phyloP scores from a whole-genome alignment of 2,329 filamentous ascomycete species.

The Colletotrichum neosansevieriae region DNA sequence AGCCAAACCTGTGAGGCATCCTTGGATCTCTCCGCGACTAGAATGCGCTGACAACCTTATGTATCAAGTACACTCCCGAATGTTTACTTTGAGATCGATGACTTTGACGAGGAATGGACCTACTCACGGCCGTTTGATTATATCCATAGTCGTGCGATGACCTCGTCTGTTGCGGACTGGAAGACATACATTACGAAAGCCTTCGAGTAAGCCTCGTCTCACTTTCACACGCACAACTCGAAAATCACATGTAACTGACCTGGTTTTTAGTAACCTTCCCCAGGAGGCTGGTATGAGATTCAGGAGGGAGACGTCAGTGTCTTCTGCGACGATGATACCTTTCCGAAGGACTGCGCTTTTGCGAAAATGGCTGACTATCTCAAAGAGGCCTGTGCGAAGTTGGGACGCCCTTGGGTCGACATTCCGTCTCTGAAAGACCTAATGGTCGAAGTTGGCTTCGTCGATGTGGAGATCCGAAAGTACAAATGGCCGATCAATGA shows the following conservation, averaged over 20 bases:
- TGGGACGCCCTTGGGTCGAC: slow-evolving; percentile 45
- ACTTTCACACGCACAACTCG: not conserved
- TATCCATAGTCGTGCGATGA: slow-evolving; percentile 58
- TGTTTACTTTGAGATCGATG: slow-evolving; percentile 66
- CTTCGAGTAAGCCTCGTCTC: not conserved
- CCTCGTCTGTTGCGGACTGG: slow-evolving; percentile 3
- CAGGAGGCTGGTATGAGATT: slow-evolving; percentile 57
- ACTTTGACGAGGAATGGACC: slow-evolving; percentile 66
- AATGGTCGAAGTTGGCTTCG: slow-evolving; percentile 45
- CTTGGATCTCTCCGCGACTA: no score
- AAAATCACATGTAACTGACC: not conserved
- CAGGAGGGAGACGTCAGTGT: slow-evolving; percentile 46
- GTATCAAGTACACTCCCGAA: slow-evolving; percentile 62
- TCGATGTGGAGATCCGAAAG: slow-evolving; percentile 30
- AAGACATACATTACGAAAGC: not conserved
- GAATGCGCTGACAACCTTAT: not conserved
- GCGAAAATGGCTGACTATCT: not conserved
- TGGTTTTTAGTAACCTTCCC: slow-evolving; percentile 46
- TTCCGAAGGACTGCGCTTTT: slow-evolving; percentile 24
- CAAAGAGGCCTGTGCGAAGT: not conserved
- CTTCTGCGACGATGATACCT: slow-evolving; percentile 43
- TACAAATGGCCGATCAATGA: slow-evolving; percentile 40
- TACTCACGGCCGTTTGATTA: slow-evolving; percentile 63
- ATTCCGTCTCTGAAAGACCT: slow-evolving; percentile 43
- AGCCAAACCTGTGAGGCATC: not conserved